Evolutionary conservation across 306 rosid species (phyloP), one percentile per base, ranked within the genome.

Genomic region (Ormosia semicastrata): DNA sequence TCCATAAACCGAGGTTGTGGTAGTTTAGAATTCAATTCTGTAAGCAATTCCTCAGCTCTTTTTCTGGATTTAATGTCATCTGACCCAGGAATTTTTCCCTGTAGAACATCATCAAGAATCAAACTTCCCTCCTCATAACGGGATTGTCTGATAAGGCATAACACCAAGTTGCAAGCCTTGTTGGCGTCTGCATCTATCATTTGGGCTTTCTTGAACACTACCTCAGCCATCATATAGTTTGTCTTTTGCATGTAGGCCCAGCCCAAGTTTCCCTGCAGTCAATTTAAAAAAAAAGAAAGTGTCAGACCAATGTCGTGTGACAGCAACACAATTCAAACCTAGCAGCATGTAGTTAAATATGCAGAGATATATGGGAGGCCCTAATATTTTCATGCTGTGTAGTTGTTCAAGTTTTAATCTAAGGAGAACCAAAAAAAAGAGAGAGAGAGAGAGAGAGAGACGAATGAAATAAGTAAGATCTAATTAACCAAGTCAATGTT

Each of bases 181-280:
- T 93, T 95, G 10, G 96, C 86, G 7, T 95, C 98, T 3, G 94
- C 91, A 41, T 93, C 97, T 39, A 95, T 86, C 85, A 85, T 81
- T 68, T 95, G 99, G 2, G 98, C 99, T 56, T 95, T 95, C 2
- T 78, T 82, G 65, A 91, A 89, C 5, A 93, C 95, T 0, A 77
- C 97, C 79, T 95, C 98, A 1, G 98, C 97, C 69, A 89, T 85
- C 84, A 82, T 46, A 66, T 89, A 87, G 83, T 90, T 90, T 43
- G 64, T 75, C 71, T 92, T 90, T 50, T 93, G 98, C 99, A 95
- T 95, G 78, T 93, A 95, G 2, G 99, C 98, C 99, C 99, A 95
- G 3, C 99, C 99, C 81, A 95, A 83, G 84, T 95, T 95, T 32
- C 98, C 99, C 97, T 95, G 87, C 69, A 24, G 0, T n/a, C n/a